A percentile compares a stretch with the other conserved stretches of the same genome.
phyloP scores from a whole-genome alignment of 768 basidiomycete genomes.

The Lactarius sp. region DNA sequence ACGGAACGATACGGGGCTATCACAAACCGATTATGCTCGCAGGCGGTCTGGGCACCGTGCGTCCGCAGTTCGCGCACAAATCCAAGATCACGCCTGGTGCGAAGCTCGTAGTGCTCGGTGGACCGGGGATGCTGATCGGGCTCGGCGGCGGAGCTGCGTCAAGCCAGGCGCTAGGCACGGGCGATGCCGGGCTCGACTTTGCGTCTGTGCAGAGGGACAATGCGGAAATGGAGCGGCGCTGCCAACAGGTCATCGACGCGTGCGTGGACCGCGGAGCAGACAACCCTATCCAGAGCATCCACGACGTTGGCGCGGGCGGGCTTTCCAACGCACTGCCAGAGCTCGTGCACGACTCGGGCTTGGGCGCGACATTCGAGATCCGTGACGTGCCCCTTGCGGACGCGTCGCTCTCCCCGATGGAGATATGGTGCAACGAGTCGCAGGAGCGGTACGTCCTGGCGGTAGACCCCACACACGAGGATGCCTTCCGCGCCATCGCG shows the following conservation, averaged over 20 bases:
- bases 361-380: slow-evolving; percentile 92
- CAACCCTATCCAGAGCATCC: slow-evolving; percentile 91
- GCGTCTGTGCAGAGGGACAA: slow-evolving; percentile 98
- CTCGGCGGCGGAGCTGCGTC: slow-evolving; percentile 96
- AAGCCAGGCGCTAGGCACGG: slow-evolving; percentile 86
- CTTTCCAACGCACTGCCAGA: slow-evolving; percentile 96
- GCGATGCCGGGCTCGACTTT: slow-evolving; percentile 92
- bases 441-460: slow-evolving; percentile 98
- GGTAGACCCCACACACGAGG: slow-evolving; percentile 57
- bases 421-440: slow-evolving; percentile 99
- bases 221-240: slow-evolving; percentile 95
- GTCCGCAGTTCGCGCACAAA: slow-evolving; percentile 78
- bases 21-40: slow-evolving; percentile 99
- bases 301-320: slow-evolving; percentile 97
- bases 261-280: slow-evolving; percentile 57
- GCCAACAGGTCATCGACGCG: slow-evolving; percentile 95
- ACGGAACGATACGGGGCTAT: slow-evolving; percentile 81
- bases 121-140: slow-evolving; percentile 94
- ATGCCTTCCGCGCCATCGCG: slow-evolving; percentile 69
- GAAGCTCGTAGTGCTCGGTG: slow-evolving; percentile 88
- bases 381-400: slow-evolving; percentile 91
- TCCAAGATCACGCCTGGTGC: slow-evolving; percentile 71
- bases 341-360: slow-evolving; percentile 90
- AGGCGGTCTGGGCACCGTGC: slow-evolving; percentile 92
- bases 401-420: slow-evolving; percentile 95